These are phyloP conservation scores for Alternaria burnsii DNA, from an alignment of 2,329 filamentous ascomycete species.

Conservation along the genomic window DNA sequence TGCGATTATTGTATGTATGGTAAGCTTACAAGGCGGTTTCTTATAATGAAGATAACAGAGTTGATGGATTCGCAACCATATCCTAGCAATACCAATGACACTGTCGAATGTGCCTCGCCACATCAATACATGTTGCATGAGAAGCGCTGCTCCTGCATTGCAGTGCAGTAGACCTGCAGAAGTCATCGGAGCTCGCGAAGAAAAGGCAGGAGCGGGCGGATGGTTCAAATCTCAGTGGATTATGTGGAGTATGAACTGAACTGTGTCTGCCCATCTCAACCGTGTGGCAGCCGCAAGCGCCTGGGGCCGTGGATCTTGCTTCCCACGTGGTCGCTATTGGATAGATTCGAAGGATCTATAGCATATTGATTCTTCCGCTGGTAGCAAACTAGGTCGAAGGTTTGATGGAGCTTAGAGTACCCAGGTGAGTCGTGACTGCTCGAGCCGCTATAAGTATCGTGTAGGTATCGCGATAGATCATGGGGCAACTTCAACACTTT, in stretches of 20 bases:
- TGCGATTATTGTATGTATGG: not conserved
- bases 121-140: not conserved
- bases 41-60: not conserved
- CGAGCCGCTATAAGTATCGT: not conserved
- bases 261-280: not conserved
- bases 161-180: not conserved
- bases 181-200: not conserved
- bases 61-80: not conserved
- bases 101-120: not conserved
- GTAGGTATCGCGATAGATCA: not conserved
- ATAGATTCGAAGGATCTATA: not conserved
- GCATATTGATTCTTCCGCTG: not conserved
- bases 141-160: not conserved
- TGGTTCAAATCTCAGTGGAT: not conserved
- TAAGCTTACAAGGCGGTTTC: too few species aligned
- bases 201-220: not conserved
- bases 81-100: not conserved
- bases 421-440: not conserved
- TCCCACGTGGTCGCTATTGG: constrained; percentile 30
- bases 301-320: not conserved
- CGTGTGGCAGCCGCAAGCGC: not conserved
- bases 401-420: not conserved
- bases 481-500: not conserved
- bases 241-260: not conserved
- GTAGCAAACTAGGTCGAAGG: not conserved